A percentile compares a stretch with the other conserved stretches of the same genome.
Evolutionary conservation across 2,329 filamentous ascomycete genomes (phyloP).

Genomic region (Didymella keratinophila): DNA sequence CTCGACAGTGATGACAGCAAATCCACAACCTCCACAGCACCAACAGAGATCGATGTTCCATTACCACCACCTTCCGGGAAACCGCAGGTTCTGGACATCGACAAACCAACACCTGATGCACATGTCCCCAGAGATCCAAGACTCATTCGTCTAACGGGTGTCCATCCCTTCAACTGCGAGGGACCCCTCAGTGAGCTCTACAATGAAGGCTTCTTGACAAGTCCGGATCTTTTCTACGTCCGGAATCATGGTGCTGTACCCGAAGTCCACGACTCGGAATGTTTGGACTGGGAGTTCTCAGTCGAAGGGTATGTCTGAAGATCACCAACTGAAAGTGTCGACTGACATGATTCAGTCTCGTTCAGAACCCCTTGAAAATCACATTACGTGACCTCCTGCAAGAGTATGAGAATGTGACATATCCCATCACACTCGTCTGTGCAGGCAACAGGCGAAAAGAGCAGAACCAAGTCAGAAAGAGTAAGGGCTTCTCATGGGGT

Average conservation of each 20-base stretch:
- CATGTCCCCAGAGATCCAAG: slow-evolving; percentile 83
- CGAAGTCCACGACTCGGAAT: slow-evolving; percentile 72
- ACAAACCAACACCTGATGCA: slow-evolving; percentile 81
- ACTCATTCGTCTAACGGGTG: slow-evolving; percentile 84
- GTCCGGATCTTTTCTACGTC: slow-evolving; percentile 88
- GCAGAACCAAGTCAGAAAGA: slow-evolving; percentile 88
- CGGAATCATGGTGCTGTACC: slow-evolving; percentile 89
- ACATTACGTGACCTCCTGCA: slow-evolving; percentile 75
- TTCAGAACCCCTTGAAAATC: slow-evolving; percentile 76
- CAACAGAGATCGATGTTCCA: slow-evolving; percentile 58
- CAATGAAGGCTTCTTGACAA: slow-evolving; percentile 84
- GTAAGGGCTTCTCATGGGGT: slow-evolving; percentile 95
- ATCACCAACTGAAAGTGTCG: not conserved
- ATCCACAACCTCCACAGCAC: slow-evolving; percentile 25
- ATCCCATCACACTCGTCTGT: slow-evolving; percentile 88
- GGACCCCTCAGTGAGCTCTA: slow-evolving; percentile 80
- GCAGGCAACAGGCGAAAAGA: slow-evolving; percentile 92
- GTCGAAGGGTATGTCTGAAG: slow-evolving; percentile 69
- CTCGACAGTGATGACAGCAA: slow-evolving; percentile 41
- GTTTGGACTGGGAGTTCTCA: slow-evolving; percentile 81
- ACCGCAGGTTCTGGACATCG: slow-evolving; percentile 72
- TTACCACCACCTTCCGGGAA: slow-evolving; percentile 72
- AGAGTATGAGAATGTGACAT: slow-evolving; percentile 82
- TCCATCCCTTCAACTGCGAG: slow-evolving; percentile 92
- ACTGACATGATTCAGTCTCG: slow-evolving; percentile 60